Evolutionary conservation across 164 flowering plant genomes (phyloP).

Genomic region (Dillenia turbinata): DNA sequence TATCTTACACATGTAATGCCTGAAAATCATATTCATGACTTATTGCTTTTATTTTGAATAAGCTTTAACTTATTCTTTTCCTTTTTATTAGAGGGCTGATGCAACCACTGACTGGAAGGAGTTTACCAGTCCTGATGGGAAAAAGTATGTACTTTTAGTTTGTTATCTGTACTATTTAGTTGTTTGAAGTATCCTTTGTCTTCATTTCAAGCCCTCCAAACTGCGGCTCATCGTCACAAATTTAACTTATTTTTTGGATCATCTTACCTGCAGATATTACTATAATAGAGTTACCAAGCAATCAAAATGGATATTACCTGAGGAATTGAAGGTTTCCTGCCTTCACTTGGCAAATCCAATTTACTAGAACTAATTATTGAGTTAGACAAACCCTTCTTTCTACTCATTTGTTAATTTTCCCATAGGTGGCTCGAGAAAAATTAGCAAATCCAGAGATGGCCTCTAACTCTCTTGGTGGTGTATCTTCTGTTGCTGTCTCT

Average conservation of each 20-base stretch:
- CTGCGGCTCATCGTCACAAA: not conserved
- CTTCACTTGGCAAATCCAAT: not conserved
- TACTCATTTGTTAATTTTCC: constrained; percentile 1
- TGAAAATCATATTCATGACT: too few species aligned
- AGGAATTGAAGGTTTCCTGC: constrained; percentile 70
- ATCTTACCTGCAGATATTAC: constrained; percentile 37
- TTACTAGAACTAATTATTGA: not conserved
- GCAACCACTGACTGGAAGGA: constrained; percentile 98
- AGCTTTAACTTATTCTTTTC: too few species aligned
- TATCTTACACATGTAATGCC: too few species aligned
- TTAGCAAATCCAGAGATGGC: constrained; percentile 37
- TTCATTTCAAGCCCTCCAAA: too few species aligned
- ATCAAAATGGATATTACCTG: constrained; percentile 92
- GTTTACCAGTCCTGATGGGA: constrained; percentile 82
- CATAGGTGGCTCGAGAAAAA: constrained; percentile 89
- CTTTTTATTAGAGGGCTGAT: constrained; percentile 82
- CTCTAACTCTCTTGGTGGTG: constrained; percentile 20
- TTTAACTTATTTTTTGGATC: constrained; percentile 1
- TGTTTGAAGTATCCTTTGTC: too few species aligned
- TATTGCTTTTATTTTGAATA: too few species aligned
- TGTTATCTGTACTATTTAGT: not conserved
- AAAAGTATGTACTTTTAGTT: constrained; percentile 44
- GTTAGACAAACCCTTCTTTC: not conserved
- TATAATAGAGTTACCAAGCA: constrained; percentile 50
- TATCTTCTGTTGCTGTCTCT: constrained; percentile 23